These are phyloP conservation scores for Typha latifolia DNA, from an alignment of 176 grass and related monocot genomes.

Conservation along the genomic window DNA sequence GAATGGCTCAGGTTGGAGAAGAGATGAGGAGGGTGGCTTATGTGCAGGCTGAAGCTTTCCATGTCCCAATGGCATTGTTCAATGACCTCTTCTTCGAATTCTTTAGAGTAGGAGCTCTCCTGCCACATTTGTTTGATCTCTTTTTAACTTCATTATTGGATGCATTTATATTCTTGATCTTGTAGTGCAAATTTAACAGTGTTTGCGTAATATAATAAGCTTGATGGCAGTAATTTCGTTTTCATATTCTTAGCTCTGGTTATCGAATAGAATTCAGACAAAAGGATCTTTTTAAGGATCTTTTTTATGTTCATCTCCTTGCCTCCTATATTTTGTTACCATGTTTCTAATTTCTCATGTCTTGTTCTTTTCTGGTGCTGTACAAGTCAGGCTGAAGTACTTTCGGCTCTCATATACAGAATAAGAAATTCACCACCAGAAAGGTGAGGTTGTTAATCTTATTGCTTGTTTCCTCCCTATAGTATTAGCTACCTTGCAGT, in stretches of 20 bases:
- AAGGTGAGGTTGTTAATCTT: constrained; percentile 38
- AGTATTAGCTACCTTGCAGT: neutral
- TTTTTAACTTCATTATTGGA: neutral
- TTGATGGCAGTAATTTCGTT: too few species aligned
- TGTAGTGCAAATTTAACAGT: too few species aligned
- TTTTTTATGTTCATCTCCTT: too few species aligned
- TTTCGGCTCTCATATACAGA: constrained; percentile 74
- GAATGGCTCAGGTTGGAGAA: constrained; percentile 50
- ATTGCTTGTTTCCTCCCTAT: neutral
- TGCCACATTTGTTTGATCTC: neutral
- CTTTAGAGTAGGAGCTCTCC: constrained; percentile 54
- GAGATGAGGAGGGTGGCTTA: constrained; percentile 70
- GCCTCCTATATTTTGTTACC: neutral
- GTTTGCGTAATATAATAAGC: too few species aligned
- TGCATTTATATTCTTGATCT: neutral
- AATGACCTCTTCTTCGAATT: constrained; percentile 71
- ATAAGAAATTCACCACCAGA: constrained; percentile 65
- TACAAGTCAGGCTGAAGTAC: constrained; percentile 80
- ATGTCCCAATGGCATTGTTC: constrained; percentile 60
- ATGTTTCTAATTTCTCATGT: neutral
- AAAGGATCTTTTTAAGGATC: too few species aligned
- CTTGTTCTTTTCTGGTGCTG: constrained; percentile 8
- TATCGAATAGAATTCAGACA: too few species aligned
- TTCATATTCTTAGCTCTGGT: too few species aligned
- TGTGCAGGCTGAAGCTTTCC: constrained; percentile 90